Evolutionary conservation across 352 stramenopile genomes (phyloP), one percentile per base, ranked within the genome.

Genomic region (Globisporangium takayamanum): DNA sequence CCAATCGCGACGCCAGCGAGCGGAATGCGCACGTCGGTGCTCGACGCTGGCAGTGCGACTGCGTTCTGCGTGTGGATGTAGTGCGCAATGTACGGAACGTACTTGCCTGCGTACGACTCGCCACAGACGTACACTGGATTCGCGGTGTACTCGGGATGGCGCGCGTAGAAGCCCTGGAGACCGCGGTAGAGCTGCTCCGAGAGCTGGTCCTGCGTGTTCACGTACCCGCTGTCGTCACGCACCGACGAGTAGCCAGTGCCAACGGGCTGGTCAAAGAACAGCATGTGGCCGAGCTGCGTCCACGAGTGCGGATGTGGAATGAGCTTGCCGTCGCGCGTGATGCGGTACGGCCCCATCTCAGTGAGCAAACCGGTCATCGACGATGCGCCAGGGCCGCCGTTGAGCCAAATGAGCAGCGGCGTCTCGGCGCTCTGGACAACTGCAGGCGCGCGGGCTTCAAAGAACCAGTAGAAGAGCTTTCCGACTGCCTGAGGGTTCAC

Each of bases 51-150:
- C 44, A 59, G 12, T 42, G 60, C 49, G 20, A 64, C 57, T 33
- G 60, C 57, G 68, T 98, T 98, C 47, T 87, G 76, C 37, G 84
- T 62, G 53, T 98, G 74, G 55, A 99, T 98, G 62, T 96, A 95
- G 67, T 92, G 73, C 59, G 97, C 84, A 72, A 99, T 96, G 49
- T 78, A 89, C 16, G 95, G 93, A 45, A 98, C 97, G 69, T 98
- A 99, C 72, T 99, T 98, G 33, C 97, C 97, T 3, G 97, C 96
- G 70, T 99, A 97, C 36, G 86, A 97, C 74, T 99, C 96, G 54
- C 96, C 87, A 25, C 80, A 94, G 12, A 88, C 63, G 42, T 74
- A 87, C 57, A 90, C 46, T 8, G 73, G 76, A 36, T 80, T 82
- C 62, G 50, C 51, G 5, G 88, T 68, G 68, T 91, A 94, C 64